These are phyloP conservation scores for Chrysanthemum seticuspe DNA, from an alignment of 129 eudicot genomes.

Conservation along the genomic window DNA sequence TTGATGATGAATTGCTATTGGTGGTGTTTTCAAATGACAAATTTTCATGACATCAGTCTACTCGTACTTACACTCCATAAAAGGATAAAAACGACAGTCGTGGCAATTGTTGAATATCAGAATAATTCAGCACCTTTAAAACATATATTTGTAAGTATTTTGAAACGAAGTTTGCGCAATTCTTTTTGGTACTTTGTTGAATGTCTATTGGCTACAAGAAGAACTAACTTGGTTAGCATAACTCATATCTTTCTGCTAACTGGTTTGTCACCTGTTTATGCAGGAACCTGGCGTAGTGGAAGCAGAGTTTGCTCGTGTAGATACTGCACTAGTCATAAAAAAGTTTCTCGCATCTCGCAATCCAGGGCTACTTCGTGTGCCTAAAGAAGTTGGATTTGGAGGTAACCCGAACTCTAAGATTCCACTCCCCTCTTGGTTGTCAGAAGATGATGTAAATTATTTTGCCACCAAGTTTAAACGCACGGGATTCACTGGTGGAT, in stretches of 20 bases:
- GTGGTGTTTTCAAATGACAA: too few species aligned
- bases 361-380: conserved; percentile 55
- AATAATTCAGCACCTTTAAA: background rate
- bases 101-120: too few species aligned
- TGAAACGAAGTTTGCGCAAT: background rate
- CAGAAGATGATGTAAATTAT: conserved; percentile 71
- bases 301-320: conserved; percentile 73
- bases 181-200: background rate
- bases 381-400: conserved; percentile 64
- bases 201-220: conserved; percentile 19
- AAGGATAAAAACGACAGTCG: too few species aligned
- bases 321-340: conserved; percentile 53
- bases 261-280: conserved; percentile 5
- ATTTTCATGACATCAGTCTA: background rate
- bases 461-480: conserved; percentile 57
- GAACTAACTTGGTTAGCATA: too few species aligned
- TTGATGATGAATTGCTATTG: too few species aligned
- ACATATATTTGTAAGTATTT: background rate
- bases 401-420: conserved; percentile 50
- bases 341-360: conserved; percentile 57
- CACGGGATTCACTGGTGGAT: conserved; percentile 86
- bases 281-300: conserved; percentile 84
- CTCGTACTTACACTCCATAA: background rate
- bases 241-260: background rate
- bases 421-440: conserved; percentile 70